Evolutionary conservation across 1,284 basidiomycete genomes (phyloP), one percentile per base, ranked within the genome.

Genomic region (Leccinum fuscescens): DNA sequence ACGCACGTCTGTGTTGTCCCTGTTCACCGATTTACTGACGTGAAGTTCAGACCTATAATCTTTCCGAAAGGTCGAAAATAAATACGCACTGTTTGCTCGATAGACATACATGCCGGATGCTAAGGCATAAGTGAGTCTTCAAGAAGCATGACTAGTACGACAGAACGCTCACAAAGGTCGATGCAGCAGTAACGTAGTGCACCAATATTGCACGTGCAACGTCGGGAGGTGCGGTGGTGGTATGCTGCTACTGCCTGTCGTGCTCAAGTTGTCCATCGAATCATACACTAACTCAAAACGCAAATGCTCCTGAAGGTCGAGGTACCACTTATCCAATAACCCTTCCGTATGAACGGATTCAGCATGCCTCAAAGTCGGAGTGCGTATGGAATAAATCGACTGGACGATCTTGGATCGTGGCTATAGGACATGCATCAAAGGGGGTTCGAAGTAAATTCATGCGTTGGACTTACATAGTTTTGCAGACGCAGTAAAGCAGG

Each of bases 191-290:
- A 94, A 75, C 17, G 90, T 84, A 3, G 89, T 84, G 69, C 88
- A 90, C 89, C 92, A 94, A 69, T 93, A 94, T 69, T 92, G 87
- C 84, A 93, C 89, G 69, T 94, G 92, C 48, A 94, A 76, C 31
- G 86, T 87, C 56, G 93, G 74, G 27, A 93, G 77, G 67, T 24
- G 86, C 3, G 88, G 87, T 0, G 82, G 77, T 20, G 82, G 78
- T 35, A 76, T 69, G 14, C 72, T 69, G 51, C 77, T 81, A 55
- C 71, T 69, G 14, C 74, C 39, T 12, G 55, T 55, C 31, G 61
- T 48, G 35, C 56, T 63, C 60, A 65, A 60, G 39, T 65, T 74
- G n/a, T 68, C 68, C 58, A 52, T 57, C 12, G 69, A 62, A 35
- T 72, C 70, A 54, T 73, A 76, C 37, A 79, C 80, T 33, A 82